Percentiles rank a stretch among this genome's conserved stretches.
Conservation (phyloP, 306 rosid species). For the Erythrophleum fordii region DNA sequence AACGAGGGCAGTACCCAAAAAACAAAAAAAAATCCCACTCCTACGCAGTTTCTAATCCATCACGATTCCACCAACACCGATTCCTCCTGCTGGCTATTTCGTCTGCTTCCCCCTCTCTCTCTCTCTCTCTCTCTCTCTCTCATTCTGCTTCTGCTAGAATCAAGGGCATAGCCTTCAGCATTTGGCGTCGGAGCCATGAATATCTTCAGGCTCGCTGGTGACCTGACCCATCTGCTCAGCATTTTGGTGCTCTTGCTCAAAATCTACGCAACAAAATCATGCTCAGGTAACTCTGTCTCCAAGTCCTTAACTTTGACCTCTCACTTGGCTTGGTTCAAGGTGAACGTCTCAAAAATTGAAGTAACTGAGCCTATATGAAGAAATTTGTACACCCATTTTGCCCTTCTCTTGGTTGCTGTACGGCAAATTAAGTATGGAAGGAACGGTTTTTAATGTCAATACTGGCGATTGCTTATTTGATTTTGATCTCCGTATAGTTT, state of each 20-base stretch:
- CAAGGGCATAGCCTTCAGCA: conserved; percentile 38
- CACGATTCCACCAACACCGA: neutral
- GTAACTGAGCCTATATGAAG: neutral
- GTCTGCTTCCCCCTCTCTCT: neutral
- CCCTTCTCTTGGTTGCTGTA: neutral
- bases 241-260: conserved; percentile 89
- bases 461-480: neutral
- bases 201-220: conserved; percentile 93
- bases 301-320: neutral
- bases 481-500: neutral
- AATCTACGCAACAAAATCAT: conserved; percentile 95
- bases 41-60: conserved; percentile 1
- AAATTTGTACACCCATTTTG: neutral
- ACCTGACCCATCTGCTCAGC: conserved; percentile 89
- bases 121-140: neutral
- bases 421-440: neutral
- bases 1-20: no score
- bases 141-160: conserved; percentile 10
- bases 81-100: neutral
- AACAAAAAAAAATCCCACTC: neutral
- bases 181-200: conserved; percentile 62
- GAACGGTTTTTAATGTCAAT: neutral
- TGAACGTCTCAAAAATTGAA: neutral
- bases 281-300: conserved; percentile 62
- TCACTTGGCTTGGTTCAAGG: conserved; percentile 6